phyloP scores from a whole-genome alignment of 164 flowering plant species.

The Aristolochia contorta region DNA sequence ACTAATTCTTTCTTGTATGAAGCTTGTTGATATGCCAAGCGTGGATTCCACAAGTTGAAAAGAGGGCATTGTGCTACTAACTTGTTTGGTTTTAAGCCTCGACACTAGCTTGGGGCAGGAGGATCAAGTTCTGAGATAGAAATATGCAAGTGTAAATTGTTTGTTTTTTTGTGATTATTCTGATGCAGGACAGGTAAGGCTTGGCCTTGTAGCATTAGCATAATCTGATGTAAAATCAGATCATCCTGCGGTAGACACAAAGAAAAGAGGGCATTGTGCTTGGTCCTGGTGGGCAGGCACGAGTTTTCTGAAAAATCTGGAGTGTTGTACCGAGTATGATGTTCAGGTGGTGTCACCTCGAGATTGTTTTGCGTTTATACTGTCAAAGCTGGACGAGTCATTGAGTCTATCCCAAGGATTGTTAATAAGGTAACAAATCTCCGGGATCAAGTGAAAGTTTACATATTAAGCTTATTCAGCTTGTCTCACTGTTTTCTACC shows the following conservation, averaged over 20 bases:
- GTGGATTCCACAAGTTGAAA: no score
- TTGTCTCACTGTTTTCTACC: neutral
- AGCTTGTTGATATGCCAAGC: no score
- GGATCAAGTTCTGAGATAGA: no score
- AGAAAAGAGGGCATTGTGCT: conserved; percentile 69
- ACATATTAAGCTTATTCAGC: neutral
- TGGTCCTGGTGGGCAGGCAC: no score
- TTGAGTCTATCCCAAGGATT: conserved; percentile 74
- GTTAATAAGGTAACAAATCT: conserved; percentile 42
- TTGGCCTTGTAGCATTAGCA: conserved; percentile 58
- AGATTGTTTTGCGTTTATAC: conserved; percentile 92
- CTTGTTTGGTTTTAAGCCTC: no score
- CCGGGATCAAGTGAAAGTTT: neutral
- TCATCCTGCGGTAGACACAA: conserved; percentile 14
- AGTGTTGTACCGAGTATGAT: conserved; percentile 56
- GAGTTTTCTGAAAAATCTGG: no score
- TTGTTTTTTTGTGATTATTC: neutral
- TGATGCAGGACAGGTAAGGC: conserved; percentile 55
- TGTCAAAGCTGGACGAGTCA: conserved; percentile 83
- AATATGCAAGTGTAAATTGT: neutral
- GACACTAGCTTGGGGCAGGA: no score
- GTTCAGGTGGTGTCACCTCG: conserved; percentile 83
- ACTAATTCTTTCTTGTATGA: no score
- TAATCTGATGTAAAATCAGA: conserved; percentile 41
- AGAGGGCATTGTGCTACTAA: no score